Percentiles rank a stretch among this genome's conserved stretches.
Evolutionary conservation across 2,329 filamentous ascomycete species (phyloP).

Genomic region (Trichoderma brevicompactum): DNA sequence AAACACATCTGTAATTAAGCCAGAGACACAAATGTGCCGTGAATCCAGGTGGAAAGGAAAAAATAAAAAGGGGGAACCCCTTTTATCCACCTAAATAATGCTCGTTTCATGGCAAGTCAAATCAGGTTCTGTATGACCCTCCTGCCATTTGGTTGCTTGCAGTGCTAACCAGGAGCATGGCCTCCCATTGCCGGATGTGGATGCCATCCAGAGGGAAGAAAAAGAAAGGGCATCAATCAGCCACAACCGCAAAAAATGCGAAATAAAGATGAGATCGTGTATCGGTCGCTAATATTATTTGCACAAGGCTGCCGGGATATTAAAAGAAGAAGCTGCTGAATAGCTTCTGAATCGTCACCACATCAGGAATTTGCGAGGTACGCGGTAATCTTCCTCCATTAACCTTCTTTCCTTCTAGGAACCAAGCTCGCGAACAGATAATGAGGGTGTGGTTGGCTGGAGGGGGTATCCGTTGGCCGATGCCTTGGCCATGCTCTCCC

Average conservation of each 20-base stretch:
- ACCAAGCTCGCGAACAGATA: slow-evolving; percentile 45
- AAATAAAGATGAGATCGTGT: slow-evolving; percentile 3
- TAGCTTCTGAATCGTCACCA: slow-evolving; percentile 1
- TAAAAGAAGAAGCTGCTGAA: slow-evolving; percentile 9
- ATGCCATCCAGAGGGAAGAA: not conserved
- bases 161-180: not conserved
- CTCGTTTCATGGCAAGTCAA: not conserved
- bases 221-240: not conserved
- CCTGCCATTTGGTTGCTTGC: not conserved
- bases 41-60: not conserved
- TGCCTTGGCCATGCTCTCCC: slow-evolving; percentile 58
- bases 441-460: slow-evolving; percentile 45
- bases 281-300: slow-evolving; percentile 13
- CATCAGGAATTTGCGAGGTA: not conserved
- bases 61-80: not conserved
- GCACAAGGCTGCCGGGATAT: not conserved
- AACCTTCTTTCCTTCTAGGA: slow-evolving; percentile 33
- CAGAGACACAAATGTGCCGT: not conserved
- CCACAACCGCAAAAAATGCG: slow-evolving; percentile 1
- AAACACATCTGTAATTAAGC: slow-evolving; percentile 1
- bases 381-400: not conserved
- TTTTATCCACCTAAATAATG: slow-evolving; percentile 2
- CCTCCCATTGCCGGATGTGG: not conserved
- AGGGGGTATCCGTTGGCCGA: slow-evolving; percentile 44
- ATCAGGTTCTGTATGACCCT: not conserved